These are phyloP conservation scores for Sarocladiaceae sp. DNA, from an alignment of 2,329 filamentous ascomycete genomes.

Conservation along the genomic window DNA sequence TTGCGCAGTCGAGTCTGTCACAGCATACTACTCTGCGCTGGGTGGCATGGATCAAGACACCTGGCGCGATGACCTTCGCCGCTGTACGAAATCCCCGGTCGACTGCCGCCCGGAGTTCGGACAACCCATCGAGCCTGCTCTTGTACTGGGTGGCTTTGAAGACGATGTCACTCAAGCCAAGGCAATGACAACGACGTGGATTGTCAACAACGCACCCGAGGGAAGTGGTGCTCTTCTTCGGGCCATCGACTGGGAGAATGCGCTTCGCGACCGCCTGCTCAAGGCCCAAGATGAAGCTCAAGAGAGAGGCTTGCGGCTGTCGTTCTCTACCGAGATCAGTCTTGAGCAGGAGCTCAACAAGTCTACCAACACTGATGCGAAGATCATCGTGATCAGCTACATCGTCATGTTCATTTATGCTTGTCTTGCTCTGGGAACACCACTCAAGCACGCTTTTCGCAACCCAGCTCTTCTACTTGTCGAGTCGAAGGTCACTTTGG, in stretches of 20 bases:
- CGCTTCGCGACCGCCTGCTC: slow-evolving; percentile 66
- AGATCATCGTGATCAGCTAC: slow-evolving; percentile 94
- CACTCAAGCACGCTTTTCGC: slow-evolving; percentile 66
- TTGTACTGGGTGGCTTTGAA: slow-evolving; percentile 75
- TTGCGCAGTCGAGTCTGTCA: slow-evolving; percentile 90
- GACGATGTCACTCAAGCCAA: slow-evolving; percentile 64
- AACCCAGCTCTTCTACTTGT: slow-evolving; percentile 83
- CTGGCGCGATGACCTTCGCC: slow-evolving; percentile 67
- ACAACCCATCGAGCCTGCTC: slow-evolving; percentile 78
- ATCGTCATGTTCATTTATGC: slow-evolving; percentile 98
- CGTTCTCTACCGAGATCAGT: slow-evolving; percentile 93
- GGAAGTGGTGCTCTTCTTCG: slow-evolving; percentile 62
- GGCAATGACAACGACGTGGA: slow-evolving; percentile 89
- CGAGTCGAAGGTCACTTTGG: slow-evolving; percentile 93
- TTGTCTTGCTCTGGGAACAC: slow-evolving; percentile 85
- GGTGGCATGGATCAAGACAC: slow-evolving; percentile 31
- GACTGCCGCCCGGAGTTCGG: slow-evolving; percentile 82
- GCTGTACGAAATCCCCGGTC: slow-evolving; percentile 74
- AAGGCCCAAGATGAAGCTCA: slow-evolving; percentile 75
- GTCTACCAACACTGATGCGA: slow-evolving; percentile 95
- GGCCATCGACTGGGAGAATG: slow-evolving; percentile 86
- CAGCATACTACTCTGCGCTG: slow-evolving; percentile 60
- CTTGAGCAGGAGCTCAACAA: slow-evolving; percentile 95
- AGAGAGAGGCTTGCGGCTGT: slow-evolving; percentile 73
- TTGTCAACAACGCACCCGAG: slow-evolving; percentile 79